Base-by-base conservation (phyloP, 441 rosid species). In the Brassica balearica region DNA sequence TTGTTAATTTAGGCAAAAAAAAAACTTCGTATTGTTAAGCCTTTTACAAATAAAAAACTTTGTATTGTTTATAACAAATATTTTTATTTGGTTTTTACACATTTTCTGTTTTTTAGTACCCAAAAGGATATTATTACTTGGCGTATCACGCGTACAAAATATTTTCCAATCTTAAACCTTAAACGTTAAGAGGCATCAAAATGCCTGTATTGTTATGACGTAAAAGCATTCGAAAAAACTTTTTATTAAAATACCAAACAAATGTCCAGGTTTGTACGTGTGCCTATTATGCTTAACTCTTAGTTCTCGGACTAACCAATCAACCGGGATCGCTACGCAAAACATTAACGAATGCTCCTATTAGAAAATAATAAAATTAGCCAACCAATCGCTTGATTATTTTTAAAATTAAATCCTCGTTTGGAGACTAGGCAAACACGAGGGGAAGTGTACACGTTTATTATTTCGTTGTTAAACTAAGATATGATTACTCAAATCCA, bases 131-230 rank as follows among this genome's bases (percentile, higher is more conserved):
- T 23, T 23, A 3, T 25, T 25, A 25, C 3, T 25, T 25, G 43
- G 6, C 8, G 65, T 3, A 2, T 25, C 38, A 12, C 38, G 8
- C 15, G 10, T 17, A 63, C 32, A 1, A 17, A 38, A 38, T 19
- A 6, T 27, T 68, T 60, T 75, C 7, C 51, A 71, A 8, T 53
- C 1, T 22, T 43, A 41, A 68, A 51, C 51, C 73, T 51, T 73
- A 51, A 53, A 73, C 75, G 71, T 79, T 8, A 79, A 74, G 82
- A 73, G 66, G 43, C 56, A 68, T 73, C 74, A 73, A 62, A 62
- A 53, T 74, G 19, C 53, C 62, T 79, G 75, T 65, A 32, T 36
- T 62, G 56, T 69, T 14, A 68, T 74, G 67, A 79, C 82, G 78
- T 79, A 79, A 55, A 79, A 38, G 82, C 79, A 74, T 79, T 56